Conservation (phyloP, 2,329 filamentous ascomycete species). For the Mollisia scopiformis region DNA sequence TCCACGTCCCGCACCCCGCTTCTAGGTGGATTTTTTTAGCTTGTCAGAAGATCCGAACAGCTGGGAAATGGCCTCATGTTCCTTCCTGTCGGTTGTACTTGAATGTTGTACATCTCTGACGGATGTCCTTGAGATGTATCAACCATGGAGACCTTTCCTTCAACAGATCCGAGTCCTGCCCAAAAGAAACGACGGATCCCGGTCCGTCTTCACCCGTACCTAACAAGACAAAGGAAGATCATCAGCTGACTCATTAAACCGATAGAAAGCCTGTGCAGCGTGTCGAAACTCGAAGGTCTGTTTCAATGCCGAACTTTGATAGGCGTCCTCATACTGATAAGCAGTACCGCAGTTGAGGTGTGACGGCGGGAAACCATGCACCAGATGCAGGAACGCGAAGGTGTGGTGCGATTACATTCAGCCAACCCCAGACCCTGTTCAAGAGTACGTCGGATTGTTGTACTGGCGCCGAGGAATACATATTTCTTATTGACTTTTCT, state of each 20-base stretch:
- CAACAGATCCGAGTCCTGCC: not conserved
- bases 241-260: not conserved
- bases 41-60: not conserved
- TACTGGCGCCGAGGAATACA: too few relatives aligned
- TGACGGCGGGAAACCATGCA: conserved; percentile 26
- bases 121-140: not conserved
- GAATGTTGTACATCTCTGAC: not conserved
- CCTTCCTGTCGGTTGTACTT: not conserved
- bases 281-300: conserved; percentile 23
- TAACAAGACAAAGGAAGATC: too few relatives aligned
- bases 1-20: not conserved
- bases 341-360: conserved; percentile 19
- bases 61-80: not conserved
- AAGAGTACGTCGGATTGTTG: conserved; percentile 13
- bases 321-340: not conserved
- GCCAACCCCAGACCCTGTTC: conserved; percentile 15
- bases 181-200: conserved; percentile 18
- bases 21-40: not conserved
- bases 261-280: conserved; percentile 23
- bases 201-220: not conserved
- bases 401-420: conserved; percentile 22
- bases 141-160: not conserved
- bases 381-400: conserved; percentile 18
- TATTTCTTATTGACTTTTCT: not conserved
- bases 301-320: not conserved